Conservation (phyloP, 352 stramenopile species). For the Thalassiosira mediterranea region DNA sequence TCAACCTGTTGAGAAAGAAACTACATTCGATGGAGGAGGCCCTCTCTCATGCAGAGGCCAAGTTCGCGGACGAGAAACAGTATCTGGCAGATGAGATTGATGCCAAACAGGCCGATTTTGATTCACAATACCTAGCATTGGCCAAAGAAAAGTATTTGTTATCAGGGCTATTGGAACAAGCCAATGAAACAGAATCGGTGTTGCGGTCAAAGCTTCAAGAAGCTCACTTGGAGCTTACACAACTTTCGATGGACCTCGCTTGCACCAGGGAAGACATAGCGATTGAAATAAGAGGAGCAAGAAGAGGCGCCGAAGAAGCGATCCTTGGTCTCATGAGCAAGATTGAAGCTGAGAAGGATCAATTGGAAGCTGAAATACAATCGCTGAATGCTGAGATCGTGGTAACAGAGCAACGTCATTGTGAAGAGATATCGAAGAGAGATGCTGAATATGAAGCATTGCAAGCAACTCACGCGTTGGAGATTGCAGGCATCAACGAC, state of each 20-base stretch:
- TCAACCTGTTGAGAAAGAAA: slow-evolving; percentile 10
- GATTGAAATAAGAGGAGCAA: slow-evolving; percentile 24
- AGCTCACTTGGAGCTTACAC: slow-evolving; percentile 23
- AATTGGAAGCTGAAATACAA: slow-evolving; percentile 6
- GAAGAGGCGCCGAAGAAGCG: slow-evolving; percentile 8
- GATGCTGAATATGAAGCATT: no score
- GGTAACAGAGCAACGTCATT: no score
- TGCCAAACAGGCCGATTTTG: slow-evolving; percentile 13
- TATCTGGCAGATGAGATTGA: slow-evolving; percentile 21
- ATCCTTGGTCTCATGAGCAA: slow-evolving; percentile 5
- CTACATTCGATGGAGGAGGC: slow-evolving; percentile 13
- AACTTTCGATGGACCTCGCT: slow-evolving; percentile 33
- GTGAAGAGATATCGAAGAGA: no score
- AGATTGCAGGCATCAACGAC: no score
- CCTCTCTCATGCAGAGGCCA: background rate
- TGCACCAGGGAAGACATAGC: slow-evolving; percentile 17
- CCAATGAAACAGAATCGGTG: slow-evolving; percentile 10
- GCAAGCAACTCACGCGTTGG: no score
- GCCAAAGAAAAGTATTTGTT: slow-evolving; percentile 5
- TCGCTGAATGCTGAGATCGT: no score
- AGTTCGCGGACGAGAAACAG: slow-evolving; percentile 10
- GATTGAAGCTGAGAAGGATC: slow-evolving; percentile 24
- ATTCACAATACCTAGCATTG: slow-evolving; percentile 5
- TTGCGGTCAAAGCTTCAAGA: slow-evolving; percentile 35
- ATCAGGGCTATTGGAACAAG: background rate